Percentiles rank a stretch among this genome's conserved stretches.
phyloP scores from a whole-genome alignment of 2,329 filamentous ascomycete genomes.

The Scolecobasidium constrictum region DNA sequence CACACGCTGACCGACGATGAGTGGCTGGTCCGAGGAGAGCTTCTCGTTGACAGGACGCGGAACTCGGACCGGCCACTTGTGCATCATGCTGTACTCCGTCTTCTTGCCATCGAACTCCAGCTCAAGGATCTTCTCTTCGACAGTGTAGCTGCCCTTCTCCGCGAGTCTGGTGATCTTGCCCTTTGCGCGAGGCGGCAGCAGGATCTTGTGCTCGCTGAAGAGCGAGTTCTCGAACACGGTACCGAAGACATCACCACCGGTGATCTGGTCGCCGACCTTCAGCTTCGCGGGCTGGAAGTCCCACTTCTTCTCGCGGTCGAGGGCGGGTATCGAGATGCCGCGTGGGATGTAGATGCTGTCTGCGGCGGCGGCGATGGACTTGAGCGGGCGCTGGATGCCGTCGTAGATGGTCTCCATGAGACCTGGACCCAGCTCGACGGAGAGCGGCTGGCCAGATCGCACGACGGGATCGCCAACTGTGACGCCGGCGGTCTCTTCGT shows the following conservation, averaged over 20 bases:
- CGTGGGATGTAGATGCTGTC: constrained; percentile 96
- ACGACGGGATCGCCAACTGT: constrained; percentile 88
- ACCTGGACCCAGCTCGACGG: constrained; percentile 92
- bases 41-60: constrained; percentile 89
- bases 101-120: constrained; percentile 96
- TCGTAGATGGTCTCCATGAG: constrained; percentile 99
- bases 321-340: constrained; percentile 75
- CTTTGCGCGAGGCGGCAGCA: constrained; percentile 78
- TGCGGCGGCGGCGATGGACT: constrained; percentile 65
- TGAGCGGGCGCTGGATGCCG: constrained; percentile 91
- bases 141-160: constrained; percentile 82
- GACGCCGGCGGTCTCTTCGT: constrained; percentile 97
- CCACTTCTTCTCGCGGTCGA: constrained; percentile 91
- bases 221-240: constrained; percentile 94
- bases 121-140: constrained; percentile 87
- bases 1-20: constrained; percentile 94
- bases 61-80: constrained; percentile 94
- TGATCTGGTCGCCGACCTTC: constrained; percentile 96
- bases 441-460: constrained; percentile 88
- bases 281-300: constrained; percentile 74
- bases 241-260: constrained; percentile 92
- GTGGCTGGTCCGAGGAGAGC: constrained; percentile 76
- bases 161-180: constrained; percentile 90
- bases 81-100: constrained; percentile 95
- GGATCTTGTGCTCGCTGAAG: constrained; percentile 83